These are phyloP conservation scores for Candida neerlandica DNA, from an alignment of 1,139 yeast genomes.

Conservation along the genomic window DNA sequence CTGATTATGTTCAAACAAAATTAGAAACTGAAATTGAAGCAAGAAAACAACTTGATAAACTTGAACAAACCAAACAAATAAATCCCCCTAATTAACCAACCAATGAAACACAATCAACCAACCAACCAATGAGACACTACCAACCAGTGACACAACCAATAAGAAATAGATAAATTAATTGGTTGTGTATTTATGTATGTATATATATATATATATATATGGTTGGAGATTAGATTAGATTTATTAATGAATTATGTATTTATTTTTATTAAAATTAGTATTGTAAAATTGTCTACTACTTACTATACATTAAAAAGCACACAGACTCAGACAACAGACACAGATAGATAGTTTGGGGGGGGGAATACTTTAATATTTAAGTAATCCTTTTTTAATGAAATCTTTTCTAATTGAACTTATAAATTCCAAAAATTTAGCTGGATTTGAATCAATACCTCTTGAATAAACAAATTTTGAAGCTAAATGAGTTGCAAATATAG, in stretches of 20 bases:
- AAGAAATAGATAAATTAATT: not conserved
- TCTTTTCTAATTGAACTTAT: constrained; percentile 51
- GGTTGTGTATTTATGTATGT: not conserved
- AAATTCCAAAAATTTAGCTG: constrained; percentile 80
- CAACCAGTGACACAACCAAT: not conserved
- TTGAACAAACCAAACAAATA: no score
- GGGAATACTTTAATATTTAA: constrained; percentile 20
- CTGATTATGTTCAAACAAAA: constrained; percentile 51
- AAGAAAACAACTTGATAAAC: constrained; percentile 18
- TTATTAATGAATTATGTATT: no score
- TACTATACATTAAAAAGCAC: not conserved
- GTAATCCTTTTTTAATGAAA: constrained; percentile 33
- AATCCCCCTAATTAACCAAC: no score
- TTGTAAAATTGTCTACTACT: not conserved
- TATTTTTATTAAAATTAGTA: not conserved
- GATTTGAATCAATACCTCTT: constrained; percentile 80
- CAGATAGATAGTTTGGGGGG: no score
- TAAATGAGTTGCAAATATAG: constrained; percentile 86
- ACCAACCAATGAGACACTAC: no score
- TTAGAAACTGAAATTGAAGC: constrained; percentile 45
- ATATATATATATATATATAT: not conserved
- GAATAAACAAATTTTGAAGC: constrained; percentile 90
- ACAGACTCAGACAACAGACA: not conserved
- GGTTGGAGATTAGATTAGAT: no score
- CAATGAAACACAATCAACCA: no score